phyloP scores from a whole-genome alignment of 164 flowering plant species.

The Paratinospora sagittata region DNA sequence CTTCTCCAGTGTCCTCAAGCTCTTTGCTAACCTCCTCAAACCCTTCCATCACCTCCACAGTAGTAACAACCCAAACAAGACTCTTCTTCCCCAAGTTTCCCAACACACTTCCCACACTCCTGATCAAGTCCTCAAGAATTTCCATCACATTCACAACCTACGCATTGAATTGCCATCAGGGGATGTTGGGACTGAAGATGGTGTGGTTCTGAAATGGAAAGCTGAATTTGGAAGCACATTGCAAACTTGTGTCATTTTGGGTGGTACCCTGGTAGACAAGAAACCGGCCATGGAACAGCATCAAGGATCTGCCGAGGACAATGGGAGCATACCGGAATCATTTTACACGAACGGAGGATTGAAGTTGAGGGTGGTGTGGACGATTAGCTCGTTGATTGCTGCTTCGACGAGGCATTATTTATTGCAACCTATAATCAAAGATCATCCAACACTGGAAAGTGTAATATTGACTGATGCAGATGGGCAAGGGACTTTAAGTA shows the following conservation, averaged over 20 bases:
- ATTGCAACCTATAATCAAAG: conserved; percentile 33
- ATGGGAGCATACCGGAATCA: conserved; percentile 20
- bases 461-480: conserved; percentile 41
- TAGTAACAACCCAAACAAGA: conserved; percentile 8
- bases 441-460: conserved; percentile 33
- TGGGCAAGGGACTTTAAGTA: conserved; percentile 44
- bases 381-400: conserved; percentile 49
- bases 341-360: conserved; percentile 34
- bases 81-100: conserved; percentile 11
- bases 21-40: conserved; percentile 10
- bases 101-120: conserved; percentile 18
- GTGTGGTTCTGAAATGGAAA: conserved; percentile 42
- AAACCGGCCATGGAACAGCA: conserved; percentile 5
- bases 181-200: conserved; percentile 14
- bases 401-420: conserved; percentile 58
- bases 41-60: conserved; percentile 11
- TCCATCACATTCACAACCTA: conserved; percentile 26
- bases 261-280: conserved; percentile 24
- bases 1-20: conserved; percentile 11
- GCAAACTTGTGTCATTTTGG: conserved; percentile 40
- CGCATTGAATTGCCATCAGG: conserved; percentile 37
- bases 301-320: conserved; percentile 6
- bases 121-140: conserved; percentile 27
- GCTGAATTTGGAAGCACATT: conserved; percentile 48
- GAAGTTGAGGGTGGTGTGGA: conserved; percentile 51